Conservation (phyloP, 106 monocot genomes). For the Gastrodia elata region DNA sequence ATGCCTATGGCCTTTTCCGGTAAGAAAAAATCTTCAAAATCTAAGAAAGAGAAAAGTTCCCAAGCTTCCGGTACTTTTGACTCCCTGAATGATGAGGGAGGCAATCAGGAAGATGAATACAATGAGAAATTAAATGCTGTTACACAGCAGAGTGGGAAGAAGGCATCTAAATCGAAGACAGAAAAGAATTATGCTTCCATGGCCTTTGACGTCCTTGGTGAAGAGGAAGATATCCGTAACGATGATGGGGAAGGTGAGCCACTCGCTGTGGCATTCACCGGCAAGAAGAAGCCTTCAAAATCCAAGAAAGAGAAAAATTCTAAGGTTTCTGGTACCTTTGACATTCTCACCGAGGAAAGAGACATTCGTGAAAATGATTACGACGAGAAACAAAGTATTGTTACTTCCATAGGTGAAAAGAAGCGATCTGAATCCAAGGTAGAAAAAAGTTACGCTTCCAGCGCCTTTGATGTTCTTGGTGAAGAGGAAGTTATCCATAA, state of each 20-base stretch:
- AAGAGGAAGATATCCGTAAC: background rate
- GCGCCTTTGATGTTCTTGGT: too few relatives aligned
- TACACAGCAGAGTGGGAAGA: constrained; percentile 11
- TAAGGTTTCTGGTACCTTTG: background rate
- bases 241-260: background rate
- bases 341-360: too few relatives aligned
- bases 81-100: background rate
- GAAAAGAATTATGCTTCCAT: background rate
- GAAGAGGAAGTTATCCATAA: too few relatives aligned
- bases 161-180: constrained; percentile 67
- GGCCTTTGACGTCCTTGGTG: background rate
- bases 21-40: constrained; percentile 47
- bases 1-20: too few relatives aligned
- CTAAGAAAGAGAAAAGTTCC: constrained; percentile 35
- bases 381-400: too few relatives aligned
- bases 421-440: too few relatives aligned
- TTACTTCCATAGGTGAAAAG: too few relatives aligned
- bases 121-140: constrained; percentile 32
- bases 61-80: background rate
- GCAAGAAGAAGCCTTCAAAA: constrained; percentile 21
- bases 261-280: constrained; percentile 9
- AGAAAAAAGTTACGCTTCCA: too few relatives aligned
- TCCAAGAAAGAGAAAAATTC: constrained; percentile 12
- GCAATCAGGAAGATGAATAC: constrained; percentile 33
- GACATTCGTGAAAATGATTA: too few relatives aligned